Conservation (phyloP, 768 basidiomycete species). For the Phallus indusiatus region DNA sequence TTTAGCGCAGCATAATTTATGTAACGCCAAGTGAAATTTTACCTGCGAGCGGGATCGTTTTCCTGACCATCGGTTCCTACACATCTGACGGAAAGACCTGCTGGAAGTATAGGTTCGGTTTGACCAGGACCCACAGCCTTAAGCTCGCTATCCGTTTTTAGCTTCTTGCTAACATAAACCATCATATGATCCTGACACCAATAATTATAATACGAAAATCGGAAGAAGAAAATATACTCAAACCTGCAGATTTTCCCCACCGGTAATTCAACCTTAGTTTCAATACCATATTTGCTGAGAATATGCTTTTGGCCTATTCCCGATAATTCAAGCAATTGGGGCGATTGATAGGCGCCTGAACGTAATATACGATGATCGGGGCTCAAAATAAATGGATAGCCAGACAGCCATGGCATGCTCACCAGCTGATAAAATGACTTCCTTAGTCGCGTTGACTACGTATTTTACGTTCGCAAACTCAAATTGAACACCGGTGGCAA, state of each 20-base stretch:
- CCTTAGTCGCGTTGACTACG: slow-evolving; percentile 32
- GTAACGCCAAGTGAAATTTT: not conserved
- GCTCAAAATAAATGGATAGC: not conserved
- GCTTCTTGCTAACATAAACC: not conserved
- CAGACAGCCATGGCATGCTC: not conserved
- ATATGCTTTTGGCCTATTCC: slow-evolving; percentile 53
- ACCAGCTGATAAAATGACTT: slow-evolving; percentile 42
- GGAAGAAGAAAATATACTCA: not conserved
- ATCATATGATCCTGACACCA: not conserved
- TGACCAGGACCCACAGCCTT: not conserved
- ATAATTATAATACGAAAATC: not conserved
- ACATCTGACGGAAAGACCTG: not conserved
- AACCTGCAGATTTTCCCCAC: slow-evolving; percentile 60
- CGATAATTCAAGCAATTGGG: slow-evolving; percentile 50
- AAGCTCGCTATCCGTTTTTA: not conserved
- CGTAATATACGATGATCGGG: too few species aligned
- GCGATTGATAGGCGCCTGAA: slow-evolving; percentile 8
- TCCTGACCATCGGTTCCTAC: not conserved
- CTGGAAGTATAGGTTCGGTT: not conserved
- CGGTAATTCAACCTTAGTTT: slow-evolving; percentile 50
- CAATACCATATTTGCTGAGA: slow-evolving; percentile 38
- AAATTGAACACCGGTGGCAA: slow-evolving; percentile 42
- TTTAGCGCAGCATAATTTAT: not conserved
- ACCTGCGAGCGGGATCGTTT: not conserved
- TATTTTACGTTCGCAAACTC: slow-evolving; percentile 17